phyloP scores from a whole-genome alignment of 305 asterid genomes.

The Fraxinus angustifolia region DNA sequence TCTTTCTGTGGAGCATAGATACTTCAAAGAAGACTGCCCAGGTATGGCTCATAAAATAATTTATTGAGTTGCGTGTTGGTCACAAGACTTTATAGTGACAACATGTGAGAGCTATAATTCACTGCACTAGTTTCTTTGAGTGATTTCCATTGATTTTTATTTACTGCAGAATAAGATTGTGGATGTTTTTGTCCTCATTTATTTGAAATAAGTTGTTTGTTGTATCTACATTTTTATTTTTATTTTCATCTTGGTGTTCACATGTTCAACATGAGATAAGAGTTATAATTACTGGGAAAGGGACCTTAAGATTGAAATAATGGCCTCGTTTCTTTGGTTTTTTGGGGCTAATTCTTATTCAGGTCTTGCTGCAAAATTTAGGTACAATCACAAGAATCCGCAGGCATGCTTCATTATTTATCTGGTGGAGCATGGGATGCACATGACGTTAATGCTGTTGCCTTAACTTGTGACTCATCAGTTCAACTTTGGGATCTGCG shows the following conservation, averaged over 20 bases:
- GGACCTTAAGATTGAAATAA: slow-evolving; percentile 4
- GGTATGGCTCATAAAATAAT: slow-evolving; percentile 40
- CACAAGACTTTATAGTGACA: slow-evolving; percentile 2
- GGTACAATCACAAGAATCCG: slow-evolving; percentile 91
- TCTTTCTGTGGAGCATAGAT: slow-evolving; percentile 78
- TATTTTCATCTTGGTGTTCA: slow-evolving; percentile 14
- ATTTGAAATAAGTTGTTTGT: background rate
- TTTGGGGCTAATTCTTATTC: slow-evolving; percentile 52
- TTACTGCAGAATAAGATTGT: background rate
- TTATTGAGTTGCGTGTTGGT: slow-evolving; percentile 16
- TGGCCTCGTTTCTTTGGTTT: slow-evolving; percentile 30
- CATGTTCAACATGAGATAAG: slow-evolving; percentile 13
- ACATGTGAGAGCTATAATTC: slow-evolving; percentile 2
- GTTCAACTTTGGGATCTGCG: slow-evolving; percentile 96
- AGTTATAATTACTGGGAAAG: slow-evolving; percentile 15
- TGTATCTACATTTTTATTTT: background rate
- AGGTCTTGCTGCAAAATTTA: slow-evolving; percentile 55
- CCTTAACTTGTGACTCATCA: slow-evolving; percentile 78
- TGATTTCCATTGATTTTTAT: background rate
- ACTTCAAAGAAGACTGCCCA: slow-evolving; percentile 85
- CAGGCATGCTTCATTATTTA: slow-evolving; percentile 70
- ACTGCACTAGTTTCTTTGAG: background rate
- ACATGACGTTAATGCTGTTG: slow-evolving; percentile 65
- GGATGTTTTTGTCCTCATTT: background rate
- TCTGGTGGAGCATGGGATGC: slow-evolving; percentile 99